Percentiles rank a stretch among this genome's conserved stretches.
phyloP scores from a whole-genome alignment of 1,284 basidiomycete species.

The Trametes sp. region DNA sequence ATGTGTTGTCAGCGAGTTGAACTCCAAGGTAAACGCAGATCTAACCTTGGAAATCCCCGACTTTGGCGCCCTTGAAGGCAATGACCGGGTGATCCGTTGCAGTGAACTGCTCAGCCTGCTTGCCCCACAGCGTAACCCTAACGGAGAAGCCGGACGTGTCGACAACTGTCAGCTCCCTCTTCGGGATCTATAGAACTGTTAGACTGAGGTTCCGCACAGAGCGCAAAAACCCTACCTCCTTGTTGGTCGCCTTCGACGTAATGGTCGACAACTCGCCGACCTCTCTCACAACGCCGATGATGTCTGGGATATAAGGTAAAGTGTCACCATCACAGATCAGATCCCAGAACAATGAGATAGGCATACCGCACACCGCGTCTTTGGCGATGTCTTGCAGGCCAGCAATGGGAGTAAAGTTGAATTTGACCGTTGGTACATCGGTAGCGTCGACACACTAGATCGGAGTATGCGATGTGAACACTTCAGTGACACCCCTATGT shows the following conservation, averaged over 20 bases:
- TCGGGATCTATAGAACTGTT: conserved; percentile 65
- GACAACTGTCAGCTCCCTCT: conserved; percentile 89
- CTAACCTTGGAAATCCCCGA: conserved; percentile 91
- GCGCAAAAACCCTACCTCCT: conserved; percentile 55
- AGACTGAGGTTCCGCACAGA: neutral
- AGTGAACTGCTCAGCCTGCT: conserved; percentile 87
- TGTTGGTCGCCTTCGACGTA: conserved; percentile 75
- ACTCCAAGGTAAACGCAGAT: neutral
- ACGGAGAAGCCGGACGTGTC: conserved; percentile 87
- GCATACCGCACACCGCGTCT: conserved; percentile 80
- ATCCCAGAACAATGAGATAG: conserved; percentile 16
- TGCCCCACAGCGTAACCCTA: conserved; percentile 95
- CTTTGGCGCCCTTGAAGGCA: conserved; percentile 95
- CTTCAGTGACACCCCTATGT: no score
- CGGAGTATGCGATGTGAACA: conserved; percentile 24
- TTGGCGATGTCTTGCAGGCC: conserved; percentile 73
- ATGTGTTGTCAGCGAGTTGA: neutral
- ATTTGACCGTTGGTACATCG: conserved; percentile 83
- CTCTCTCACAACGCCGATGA: conserved; percentile 87
- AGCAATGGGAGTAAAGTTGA: conserved; percentile 79
- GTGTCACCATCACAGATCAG: conserved; percentile 45
- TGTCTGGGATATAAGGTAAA: conserved; percentile 59
- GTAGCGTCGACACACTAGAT: conserved; percentile 79
- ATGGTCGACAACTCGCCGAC: conserved; percentile 75
- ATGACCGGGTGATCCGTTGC: conserved; percentile 72